These are phyloP conservation scores for Fusarium oxysporum DNA, from an alignment of 2,329 filamentous ascomycete genomes.

Conservation along the genomic window DNA sequence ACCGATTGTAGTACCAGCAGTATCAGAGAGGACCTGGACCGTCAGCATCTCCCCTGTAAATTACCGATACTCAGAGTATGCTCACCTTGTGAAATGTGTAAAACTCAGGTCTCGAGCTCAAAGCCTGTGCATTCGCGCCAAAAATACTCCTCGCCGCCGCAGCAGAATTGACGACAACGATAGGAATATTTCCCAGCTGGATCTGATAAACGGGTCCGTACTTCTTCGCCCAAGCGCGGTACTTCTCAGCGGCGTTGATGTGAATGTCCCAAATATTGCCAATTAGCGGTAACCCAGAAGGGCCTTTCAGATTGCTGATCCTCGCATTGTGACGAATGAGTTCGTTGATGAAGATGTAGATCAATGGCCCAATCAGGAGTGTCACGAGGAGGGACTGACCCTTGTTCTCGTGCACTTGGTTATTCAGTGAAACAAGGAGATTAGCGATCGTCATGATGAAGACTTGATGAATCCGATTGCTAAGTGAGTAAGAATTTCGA, in stretches of 20 bases:
- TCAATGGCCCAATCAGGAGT: constrained; percentile 48
- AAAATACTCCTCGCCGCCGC: constrained; percentile 63
- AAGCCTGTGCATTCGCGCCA: constrained; percentile 63
- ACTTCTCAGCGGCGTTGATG: constrained; percentile 66
- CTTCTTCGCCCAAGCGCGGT: constrained; percentile 63
- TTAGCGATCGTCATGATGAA: constrained; percentile 46
- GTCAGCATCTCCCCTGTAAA: accelerated
- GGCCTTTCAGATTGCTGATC: constrained; percentile 60
- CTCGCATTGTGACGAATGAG: constrained; percentile 58
- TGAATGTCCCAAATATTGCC: constrained; percentile 67
- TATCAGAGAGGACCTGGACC: constrained; percentile 69
- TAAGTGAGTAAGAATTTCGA: background rate
- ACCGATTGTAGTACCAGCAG: constrained; percentile 74
- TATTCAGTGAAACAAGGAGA: constrained; percentile 33
- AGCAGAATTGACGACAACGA: constrained; percentile 67
- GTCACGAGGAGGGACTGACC: constrained; percentile 39
- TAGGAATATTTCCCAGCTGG: constrained; percentile 66
- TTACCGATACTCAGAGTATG: accelerated
- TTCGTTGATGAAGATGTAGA: constrained; percentile 63
- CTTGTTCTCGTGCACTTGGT: constrained; percentile 38
- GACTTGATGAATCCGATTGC: background rate
- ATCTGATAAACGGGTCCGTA: constrained; percentile 67
- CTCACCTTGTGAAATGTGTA: constrained; percentile 69
- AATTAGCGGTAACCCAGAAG: constrained; percentile 63
- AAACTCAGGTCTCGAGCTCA: constrained; percentile 67